phyloP scores from a whole-genome alignment of 2,329 filamentous ascomycete species.

The Alternaria ethzedia region DNA sequence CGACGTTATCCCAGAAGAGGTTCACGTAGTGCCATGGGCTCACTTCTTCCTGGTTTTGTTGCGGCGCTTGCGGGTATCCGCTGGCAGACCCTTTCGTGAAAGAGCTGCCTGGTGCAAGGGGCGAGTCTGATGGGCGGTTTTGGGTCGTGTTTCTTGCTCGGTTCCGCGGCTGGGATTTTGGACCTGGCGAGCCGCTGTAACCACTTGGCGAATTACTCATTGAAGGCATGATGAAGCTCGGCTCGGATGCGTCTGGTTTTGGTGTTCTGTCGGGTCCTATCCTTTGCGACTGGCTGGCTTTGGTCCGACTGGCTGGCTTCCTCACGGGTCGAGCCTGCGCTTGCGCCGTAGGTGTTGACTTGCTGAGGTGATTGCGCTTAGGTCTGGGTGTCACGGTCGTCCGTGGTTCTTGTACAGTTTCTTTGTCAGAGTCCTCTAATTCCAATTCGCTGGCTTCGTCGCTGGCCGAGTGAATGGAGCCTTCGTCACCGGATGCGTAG shows the following conservation, averaged over 20 bases:
- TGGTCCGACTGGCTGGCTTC: constrained; percentile 14
- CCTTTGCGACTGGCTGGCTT: constrained; percentile 19
- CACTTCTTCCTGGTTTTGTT: constrained; percentile 18
- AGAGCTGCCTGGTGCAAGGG: constrained; percentile 5
- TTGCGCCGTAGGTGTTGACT: constrained; percentile 11
- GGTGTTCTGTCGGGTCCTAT: constrained; percentile 14
- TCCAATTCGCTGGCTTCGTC: constrained; percentile 36
- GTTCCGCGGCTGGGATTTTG: constrained; percentile 3
- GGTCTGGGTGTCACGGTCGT: constrained; percentile 18
- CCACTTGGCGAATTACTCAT: constrained; percentile 23
- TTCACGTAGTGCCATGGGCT: constrained; percentile 31
- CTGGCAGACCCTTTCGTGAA: constrained; percentile 1
- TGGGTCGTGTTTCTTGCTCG: neutral
- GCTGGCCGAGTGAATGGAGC: constrained; percentile 34
- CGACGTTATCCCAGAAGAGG: constrained; percentile 41
- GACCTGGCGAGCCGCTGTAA: constrained; percentile 12
- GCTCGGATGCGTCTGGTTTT: constrained; percentile 36
- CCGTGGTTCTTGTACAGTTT: constrained; percentile 18
- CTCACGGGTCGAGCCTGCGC: constrained; percentile 14
- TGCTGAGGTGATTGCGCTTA: constrained; percentile 20
- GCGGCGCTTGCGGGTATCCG: neutral
- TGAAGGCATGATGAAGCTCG: constrained; percentile 54
- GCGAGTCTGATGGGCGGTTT: neutral
- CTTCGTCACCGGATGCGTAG: constrained; percentile 34
- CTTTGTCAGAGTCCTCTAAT: constrained; percentile 28